Evolutionary conservation across 1,284 basidiomycete species (phyloP), one percentile per base, ranked within the genome.

Genomic region (Cryptococcus sp.): DNA sequence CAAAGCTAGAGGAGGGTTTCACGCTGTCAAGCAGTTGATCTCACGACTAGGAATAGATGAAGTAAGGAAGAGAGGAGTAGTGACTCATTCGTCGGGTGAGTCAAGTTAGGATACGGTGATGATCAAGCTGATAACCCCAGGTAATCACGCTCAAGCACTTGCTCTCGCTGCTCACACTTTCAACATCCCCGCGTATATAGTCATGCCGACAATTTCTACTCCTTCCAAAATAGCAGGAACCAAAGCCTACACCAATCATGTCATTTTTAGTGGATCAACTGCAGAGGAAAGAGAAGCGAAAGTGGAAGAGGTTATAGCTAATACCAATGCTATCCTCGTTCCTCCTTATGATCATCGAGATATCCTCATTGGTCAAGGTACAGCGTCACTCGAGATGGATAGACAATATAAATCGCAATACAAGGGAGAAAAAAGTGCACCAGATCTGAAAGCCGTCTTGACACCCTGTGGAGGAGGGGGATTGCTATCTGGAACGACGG

Each of bases 291-390:
- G 66, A n/a, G 61, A 68, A 55, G 57, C 54, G 3, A 56, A 60
- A 34, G 62, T 68, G 5, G 23, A 52, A 11, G 58, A 63, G 35
- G 64, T 68, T 11, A 61, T 58, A n/a, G 30, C 15, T 30, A 54
- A 62, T 49, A 66, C 60, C 30, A 59, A 57, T 8, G 66, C 65
- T 0, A 55, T 62, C 5, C 53, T 62, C 14, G 57, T 68, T 15
- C 66, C 66, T 13, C 64, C 66, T 5, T 68, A 68, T 41, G 64
- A 68, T 49, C 66, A 68, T 49, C 62, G 63, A 4, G 66, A 68
- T 46, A 64, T 68, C 37, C 66, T 68, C 33, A 55, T 66, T 8
- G 66, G 66, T 5, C 64, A 68, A 37, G 66, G 66, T 1, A 66
- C 63, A 14, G 58, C 63, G 4, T 60, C 61, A 31, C 53, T 63